phyloP scores from a whole-genome alignment of 768 basidiomycete species.

The Coprinopsis strossmayeri region DNA sequence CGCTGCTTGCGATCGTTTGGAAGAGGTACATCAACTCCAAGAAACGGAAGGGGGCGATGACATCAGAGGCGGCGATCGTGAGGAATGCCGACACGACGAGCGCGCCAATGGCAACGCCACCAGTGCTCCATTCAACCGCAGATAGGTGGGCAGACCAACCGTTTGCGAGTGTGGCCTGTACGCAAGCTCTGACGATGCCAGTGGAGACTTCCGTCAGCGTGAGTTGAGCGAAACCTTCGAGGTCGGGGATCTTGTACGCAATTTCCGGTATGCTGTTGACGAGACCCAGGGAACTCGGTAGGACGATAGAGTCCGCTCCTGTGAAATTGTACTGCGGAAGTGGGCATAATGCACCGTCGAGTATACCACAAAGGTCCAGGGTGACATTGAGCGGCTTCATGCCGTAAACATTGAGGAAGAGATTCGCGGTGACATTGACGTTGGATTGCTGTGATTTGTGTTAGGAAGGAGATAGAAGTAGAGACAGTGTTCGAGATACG shows the following conservation, averaged over 20 bases:
- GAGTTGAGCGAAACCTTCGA: conserved; percentile 85
- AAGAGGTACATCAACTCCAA: conserved; percentile 79
- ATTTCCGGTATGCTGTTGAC: conserved; percentile 61
- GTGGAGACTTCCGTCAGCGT: conserved; percentile 64
- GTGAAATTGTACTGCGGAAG: conserved; percentile 81
- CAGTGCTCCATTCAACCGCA: conserved; percentile 75
- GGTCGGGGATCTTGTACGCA: conserved; percentile 83
- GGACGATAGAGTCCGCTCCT: conserved; percentile 64
- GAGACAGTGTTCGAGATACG: conserved; percentile 23
- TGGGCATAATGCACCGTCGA: conserved; percentile 78
- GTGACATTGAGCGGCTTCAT: conserved; percentile 76
- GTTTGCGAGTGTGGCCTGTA: conserved; percentile 89
- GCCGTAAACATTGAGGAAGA: conserved; percentile 86
- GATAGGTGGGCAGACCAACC: conserved; percentile 76
- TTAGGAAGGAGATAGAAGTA: conserved; percentile 8
- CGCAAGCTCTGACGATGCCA: conserved; percentile 74
- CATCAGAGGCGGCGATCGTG: conserved; percentile 28
- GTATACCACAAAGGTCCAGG: conserved; percentile 77
- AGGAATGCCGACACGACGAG: conserved; percentile 46
- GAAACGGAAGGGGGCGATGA: conserved; percentile 67
- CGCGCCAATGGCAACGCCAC: conserved; percentile 56
- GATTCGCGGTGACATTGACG: conserved; percentile 75
- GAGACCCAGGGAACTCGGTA: conserved; percentile 56
- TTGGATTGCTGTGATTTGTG: conserved; percentile 49
- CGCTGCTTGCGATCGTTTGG: conserved; percentile 78